These are phyloP conservation scores for Colletotrichum coccodes DNA, from an alignment of 2,329 filamentous ascomycete genomes.

Conservation along the genomic window DNA sequence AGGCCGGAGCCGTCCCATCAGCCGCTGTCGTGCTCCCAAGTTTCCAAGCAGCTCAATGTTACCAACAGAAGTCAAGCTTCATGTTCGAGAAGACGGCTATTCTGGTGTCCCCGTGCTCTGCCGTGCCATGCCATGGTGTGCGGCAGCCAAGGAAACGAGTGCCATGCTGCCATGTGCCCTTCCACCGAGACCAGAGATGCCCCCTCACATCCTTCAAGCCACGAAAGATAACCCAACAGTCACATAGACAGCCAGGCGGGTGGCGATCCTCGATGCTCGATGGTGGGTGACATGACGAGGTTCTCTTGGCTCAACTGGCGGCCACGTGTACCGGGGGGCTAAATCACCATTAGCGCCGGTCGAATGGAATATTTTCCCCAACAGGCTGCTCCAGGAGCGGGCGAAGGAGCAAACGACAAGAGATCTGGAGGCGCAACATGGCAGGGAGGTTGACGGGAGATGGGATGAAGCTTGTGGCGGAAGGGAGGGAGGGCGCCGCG, in stretches of 20 bases:
- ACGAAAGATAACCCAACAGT: slow-evolving; percentile 1
- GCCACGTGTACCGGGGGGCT: slow-evolving; percentile 31
- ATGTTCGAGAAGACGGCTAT: not conserved
- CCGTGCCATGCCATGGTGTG: slow-evolving; percentile 1
- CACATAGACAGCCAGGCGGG: not conserved
- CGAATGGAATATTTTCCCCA: slow-evolving; percentile 20
- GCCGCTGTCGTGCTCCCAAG: not conserved
- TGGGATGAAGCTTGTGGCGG: not conserved
- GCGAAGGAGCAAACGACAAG: not conserved
- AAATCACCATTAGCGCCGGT: slow-evolving; percentile 27
- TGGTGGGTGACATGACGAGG: not conserved
- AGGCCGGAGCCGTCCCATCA: not conserved
- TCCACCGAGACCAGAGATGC: slow-evolving; percentile 14
- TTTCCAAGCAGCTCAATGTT: not conserved
- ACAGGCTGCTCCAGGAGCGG: not conserved
- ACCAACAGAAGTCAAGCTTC: not conserved
- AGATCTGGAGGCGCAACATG: not conserved
- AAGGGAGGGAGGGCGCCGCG: slow-evolving; percentile 6
- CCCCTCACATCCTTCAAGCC: slow-evolving; percentile 12
- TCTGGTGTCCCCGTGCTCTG: not conserved
- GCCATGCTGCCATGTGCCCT: slow-evolving; percentile 27
- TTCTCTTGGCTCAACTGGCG: slow-evolving; percentile 13
- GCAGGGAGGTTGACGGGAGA: not conserved
- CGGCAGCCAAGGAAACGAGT: slow-evolving; percentile 22
- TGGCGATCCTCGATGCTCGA: not conserved